Percentiles rank a stretch among this genome's conserved stretches.
These are phyloP conservation scores for Fusarium oxysporum DNA, from an alignment of 2,329 filamentous ascomycete species.

Conservation along the genomic window DNA sequence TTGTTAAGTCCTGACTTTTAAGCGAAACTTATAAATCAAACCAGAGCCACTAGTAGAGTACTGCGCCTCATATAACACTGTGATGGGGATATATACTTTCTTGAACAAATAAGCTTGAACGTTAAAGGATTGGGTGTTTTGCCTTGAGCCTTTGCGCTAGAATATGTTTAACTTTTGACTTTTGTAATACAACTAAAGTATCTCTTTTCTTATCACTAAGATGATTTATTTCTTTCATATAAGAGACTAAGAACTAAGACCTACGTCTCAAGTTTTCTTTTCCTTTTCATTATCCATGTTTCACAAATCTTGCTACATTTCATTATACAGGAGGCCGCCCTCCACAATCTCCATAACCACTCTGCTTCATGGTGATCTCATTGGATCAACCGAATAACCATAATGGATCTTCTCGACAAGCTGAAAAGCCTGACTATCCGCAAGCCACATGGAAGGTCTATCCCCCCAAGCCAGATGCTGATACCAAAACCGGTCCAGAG, in stretches of 20 bases:
- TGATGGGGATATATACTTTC: neutral
- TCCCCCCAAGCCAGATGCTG: no score
- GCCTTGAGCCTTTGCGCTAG: neutral
- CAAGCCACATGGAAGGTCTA: neutral
- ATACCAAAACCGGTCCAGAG: fast-evolving
- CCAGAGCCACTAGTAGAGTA: no score
- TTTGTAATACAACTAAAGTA: neutral
- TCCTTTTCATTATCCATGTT: no score
- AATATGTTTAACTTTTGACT: neutral
- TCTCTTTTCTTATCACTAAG: fast-evolving
- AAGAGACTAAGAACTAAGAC: fast-evolving
- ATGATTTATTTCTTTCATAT: neutral
- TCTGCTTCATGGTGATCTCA: fast-evolving
- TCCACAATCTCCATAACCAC: fast-evolving
- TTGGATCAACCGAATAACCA: neutral
- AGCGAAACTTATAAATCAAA: fast-evolving
- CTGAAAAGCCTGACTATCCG: neutral
- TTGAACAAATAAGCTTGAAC: neutral
- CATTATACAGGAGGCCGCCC: no score
- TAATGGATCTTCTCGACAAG: neutral
- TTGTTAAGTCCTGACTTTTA: neutral
- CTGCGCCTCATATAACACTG: no score
- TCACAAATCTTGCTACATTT: neutral
- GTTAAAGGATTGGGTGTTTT: neutral
- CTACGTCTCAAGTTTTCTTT: neutral